Conservation (phyloP, 192 early-diverging fungal species). For the Linderina pennispora region DNA sequence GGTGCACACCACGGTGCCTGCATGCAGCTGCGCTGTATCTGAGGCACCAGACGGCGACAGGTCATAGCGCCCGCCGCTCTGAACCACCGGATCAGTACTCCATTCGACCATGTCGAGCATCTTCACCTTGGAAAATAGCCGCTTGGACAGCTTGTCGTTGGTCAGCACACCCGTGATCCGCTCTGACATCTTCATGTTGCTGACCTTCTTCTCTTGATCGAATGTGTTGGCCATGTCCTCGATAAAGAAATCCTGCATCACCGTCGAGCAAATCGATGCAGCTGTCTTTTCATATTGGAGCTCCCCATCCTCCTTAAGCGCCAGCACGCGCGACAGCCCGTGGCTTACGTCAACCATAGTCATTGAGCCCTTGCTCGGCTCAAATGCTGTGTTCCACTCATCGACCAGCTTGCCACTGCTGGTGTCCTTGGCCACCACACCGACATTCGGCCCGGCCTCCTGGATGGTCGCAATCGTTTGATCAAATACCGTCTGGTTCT, state of each 20-base stretch:
- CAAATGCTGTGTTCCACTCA: slow-evolving; percentile 71
- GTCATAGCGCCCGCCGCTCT: slow-evolving; percentile 93
- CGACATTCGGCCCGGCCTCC: slow-evolving; percentile 44
- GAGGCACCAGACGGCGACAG: slow-evolving; percentile 75
- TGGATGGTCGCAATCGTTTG: slow-evolving; percentile 50
- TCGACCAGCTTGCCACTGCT: slow-evolving; percentile 65
- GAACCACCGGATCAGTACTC: slow-evolving; percentile 91
- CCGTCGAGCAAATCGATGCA: slow-evolving; percentile 57
- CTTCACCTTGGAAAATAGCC: slow-evolving; percentile 64
- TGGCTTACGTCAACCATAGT: slow-evolving; percentile 67
- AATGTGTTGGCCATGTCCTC: slow-evolving; percentile 79
- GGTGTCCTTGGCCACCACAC: slow-evolving; percentile 74
- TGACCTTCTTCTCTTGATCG: slow-evolving; percentile 82
- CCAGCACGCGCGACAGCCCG: slow-evolving; percentile 65
- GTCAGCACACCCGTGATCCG: slow-evolving; percentile 62
- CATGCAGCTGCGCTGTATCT: slow-evolving; percentile 67
- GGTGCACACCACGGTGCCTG: slow-evolving; percentile 88
- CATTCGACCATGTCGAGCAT: slow-evolving; percentile 73
- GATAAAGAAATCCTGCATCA: slow-evolving; percentile 86
- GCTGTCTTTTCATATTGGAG: slow-evolving; percentile 67
- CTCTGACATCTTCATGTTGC: slow-evolving; percentile 75
- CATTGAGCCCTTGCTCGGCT: slow-evolving; percentile 43
- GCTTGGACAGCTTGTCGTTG: slow-evolving; percentile 62
- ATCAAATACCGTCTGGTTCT: slow-evolving; percentile 62
- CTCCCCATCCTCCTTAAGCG: slow-evolving; percentile 90